Evolutionary conservation across 1,284 basidiomycete species (phyloP).

Genomic region (Puccinia horiana): DNA sequence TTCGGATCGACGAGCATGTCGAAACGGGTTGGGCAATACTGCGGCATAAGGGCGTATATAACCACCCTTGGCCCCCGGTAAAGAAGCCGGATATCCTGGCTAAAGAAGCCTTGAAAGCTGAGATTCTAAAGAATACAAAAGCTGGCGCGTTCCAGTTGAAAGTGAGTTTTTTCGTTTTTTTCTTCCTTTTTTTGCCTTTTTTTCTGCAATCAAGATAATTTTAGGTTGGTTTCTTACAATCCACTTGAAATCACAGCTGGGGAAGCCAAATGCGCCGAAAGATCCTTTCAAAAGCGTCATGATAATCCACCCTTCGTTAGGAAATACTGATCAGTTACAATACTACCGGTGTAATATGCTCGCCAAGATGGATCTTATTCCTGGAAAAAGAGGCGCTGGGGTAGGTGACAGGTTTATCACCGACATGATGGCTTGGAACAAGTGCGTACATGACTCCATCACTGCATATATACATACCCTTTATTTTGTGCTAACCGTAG

Average conservation of each 20-base stretch:
- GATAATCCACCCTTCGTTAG: neutral
- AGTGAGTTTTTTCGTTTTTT: neutral
- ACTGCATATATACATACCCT: neutral
- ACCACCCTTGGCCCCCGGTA: neutral
- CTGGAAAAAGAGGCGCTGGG: neutral
- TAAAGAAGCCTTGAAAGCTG: neutral
- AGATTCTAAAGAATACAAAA: neutral
- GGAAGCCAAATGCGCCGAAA: neutral
- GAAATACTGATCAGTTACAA: neutral
- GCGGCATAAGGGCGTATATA: neutral
- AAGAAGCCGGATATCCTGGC: slow-evolving; percentile 1
- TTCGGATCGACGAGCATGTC: neutral
- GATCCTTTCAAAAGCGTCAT: neutral
- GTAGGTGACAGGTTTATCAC: neutral
- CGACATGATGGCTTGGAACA: slow-evolving; percentile 1
- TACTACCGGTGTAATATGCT: neutral
- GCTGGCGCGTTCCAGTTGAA: neutral
- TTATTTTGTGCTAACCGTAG: neutral
- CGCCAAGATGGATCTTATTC: neutral
- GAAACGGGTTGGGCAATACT: neutral
- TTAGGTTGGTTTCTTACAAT: too few species aligned
- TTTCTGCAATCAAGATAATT: neutral
- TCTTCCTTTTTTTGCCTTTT: neutral
- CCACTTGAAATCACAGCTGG: neutral
- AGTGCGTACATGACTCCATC: neutral